Conservation (phyloP, 805 yeast species). For the Starmerella floricola region DNA sequence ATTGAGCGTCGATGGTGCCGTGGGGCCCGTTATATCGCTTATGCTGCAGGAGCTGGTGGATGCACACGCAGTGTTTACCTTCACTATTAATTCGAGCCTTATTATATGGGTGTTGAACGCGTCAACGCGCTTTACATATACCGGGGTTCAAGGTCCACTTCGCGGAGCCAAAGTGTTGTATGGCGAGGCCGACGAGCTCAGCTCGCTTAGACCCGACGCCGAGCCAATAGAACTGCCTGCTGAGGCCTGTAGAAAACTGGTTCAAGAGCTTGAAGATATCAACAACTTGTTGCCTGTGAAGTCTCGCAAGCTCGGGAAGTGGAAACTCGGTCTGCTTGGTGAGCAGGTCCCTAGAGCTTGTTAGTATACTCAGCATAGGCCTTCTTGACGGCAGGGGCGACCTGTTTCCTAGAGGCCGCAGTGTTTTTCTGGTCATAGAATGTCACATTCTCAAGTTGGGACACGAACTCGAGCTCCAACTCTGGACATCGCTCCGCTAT, state of each 20-base stretch:
- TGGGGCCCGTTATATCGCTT: constrained; percentile 6
- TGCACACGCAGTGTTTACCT: constrained; percentile 28
- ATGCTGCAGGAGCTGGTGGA: constrained; percentile 25
- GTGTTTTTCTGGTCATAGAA: constrained; percentile 41
- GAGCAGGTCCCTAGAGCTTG: neutral
- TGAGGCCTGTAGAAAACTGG: constrained; percentile 28
- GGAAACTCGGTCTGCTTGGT: constrained; percentile 27
- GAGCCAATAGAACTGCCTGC: constrained; percentile 32
- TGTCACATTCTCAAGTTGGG: constrained; percentile 13
- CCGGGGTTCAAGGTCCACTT: constrained; percentile 16
- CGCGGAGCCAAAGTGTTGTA: constrained; percentile 38
- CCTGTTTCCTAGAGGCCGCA: constrained; percentile 70
- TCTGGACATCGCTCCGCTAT: constrained; percentile 19
- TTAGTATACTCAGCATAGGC: constrained; percentile 6
- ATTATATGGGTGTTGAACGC: constrained; percentile 41
- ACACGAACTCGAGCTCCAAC: constrained; percentile 11
- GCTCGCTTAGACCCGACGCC: constrained; percentile 31
- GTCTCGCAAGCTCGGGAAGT: constrained; percentile 21
- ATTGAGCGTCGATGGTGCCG: constrained; percentile 20
- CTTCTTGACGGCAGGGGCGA: constrained; percentile 50
- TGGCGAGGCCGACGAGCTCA: constrained; percentile 28
- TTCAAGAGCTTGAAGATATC: constrained; percentile 22
- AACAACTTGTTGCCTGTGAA: constrained; percentile 31
- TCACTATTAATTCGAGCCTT: constrained; percentile 14
- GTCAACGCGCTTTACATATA: constrained; percentile 28